phyloP scores from a whole-genome alignment of 768 basidiomycete species.

The Albatrellus ellisii region DNA sequence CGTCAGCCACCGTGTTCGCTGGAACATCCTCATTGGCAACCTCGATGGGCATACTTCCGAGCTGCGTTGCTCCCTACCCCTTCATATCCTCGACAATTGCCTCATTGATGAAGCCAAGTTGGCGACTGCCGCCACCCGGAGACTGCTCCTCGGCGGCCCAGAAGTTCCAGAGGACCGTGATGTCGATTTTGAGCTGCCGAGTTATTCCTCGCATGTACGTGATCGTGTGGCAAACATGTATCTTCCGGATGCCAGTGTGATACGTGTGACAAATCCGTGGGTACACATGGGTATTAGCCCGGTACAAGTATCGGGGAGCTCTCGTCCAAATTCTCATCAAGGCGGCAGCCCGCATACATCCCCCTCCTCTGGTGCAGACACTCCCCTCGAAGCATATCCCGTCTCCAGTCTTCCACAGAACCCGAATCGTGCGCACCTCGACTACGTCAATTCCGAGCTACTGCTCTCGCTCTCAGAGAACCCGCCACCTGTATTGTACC shows the following conservation, averaged over 20 bases:
- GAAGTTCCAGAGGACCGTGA: constrained; percentile 30
- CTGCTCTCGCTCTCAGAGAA: constrained; percentile 45
- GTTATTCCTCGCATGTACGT: constrained; percentile 79
- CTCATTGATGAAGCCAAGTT: constrained; percentile 65
- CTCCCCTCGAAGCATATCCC: constrained; percentile 14
- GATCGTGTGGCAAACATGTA: constrained; percentile 81
- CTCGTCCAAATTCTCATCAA: no score
- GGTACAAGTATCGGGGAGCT: constrained; percentile 19
- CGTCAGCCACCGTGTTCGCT: constrained; percentile 68
- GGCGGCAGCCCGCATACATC: constrained; percentile 8
- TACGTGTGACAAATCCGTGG: constrained; percentile 58
- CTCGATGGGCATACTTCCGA: constrained; percentile 88
- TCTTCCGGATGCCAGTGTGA: constrained; percentile 45
- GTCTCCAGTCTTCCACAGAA: constrained; percentile 22
- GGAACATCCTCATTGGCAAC: constrained; percentile 72
- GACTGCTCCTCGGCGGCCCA: constrained; percentile 40
- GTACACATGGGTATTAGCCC: constrained; percentile 30
- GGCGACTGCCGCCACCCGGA: constrained; percentile 62
- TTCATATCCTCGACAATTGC: constrained; percentile 67
- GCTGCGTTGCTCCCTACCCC: constrained; percentile 85
- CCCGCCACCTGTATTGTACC: constrained; percentile 20
- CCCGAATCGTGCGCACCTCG: constrained; percentile 33
- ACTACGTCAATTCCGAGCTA: constrained; percentile 82
- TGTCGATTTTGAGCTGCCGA: constrained; percentile 69
- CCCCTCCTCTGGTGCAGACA: constrained; percentile 9